phyloP scores from a whole-genome alignment of 768 basidiomycete genomes.

The Mycena amicta region DNA sequence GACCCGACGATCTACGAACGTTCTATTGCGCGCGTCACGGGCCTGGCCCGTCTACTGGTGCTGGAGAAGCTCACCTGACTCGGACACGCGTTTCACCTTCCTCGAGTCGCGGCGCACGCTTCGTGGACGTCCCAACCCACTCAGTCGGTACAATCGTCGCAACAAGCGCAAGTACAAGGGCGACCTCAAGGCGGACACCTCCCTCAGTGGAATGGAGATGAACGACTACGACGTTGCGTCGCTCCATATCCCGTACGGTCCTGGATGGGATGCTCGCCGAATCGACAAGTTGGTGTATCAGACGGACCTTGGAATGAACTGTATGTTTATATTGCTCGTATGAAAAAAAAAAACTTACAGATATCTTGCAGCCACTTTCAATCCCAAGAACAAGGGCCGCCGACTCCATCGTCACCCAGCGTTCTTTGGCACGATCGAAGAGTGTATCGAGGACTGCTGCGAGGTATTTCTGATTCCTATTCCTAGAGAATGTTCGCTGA shows the following conservation, averaged over 20 bases:
- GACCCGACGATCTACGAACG: slow-evolving; percentile 73
- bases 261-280: slow-evolving; percentile 56
- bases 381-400: slow-evolving; percentile 63
- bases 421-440: slow-evolving; percentile 60
- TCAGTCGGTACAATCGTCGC: slow-evolving; percentile 30
- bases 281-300: slow-evolving; percentile 61
- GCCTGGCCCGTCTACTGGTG: slow-evolving; percentile 63
- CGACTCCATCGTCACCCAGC: slow-evolving; percentile 65
- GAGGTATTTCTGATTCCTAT: slow-evolving; percentile 39
- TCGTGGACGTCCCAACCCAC: slow-evolving; percentile 48
- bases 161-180: slow-evolving; percentile 50
- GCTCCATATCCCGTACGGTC: slow-evolving; percentile 64
- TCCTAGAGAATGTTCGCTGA: neutral
- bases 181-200: slow-evolving; percentile 51
- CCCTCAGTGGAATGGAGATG: slow-evolving; percentile 50
- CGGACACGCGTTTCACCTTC: slow-evolving; percentile 47
- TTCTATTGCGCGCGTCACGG: slow-evolving; percentile 55
- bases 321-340: slow-evolving; percentile 30
- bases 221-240: slow-evolving; percentile 58
- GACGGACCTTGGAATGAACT: slow-evolving; percentile 64
- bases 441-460: slow-evolving; percentile 64
- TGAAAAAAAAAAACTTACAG: too few relatives aligned
- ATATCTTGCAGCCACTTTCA: slow-evolving; percentile 54
- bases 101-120: slow-evolving; percentile 50
- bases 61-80: slow-evolving; percentile 57